Percentiles rank a stretch among this genome's conserved stretches.
These are phyloP conservation scores for Ustilago curta DNA, from an alignment of 1,284 basidiomycete genomes.

Conservation along the genomic window DNA sequence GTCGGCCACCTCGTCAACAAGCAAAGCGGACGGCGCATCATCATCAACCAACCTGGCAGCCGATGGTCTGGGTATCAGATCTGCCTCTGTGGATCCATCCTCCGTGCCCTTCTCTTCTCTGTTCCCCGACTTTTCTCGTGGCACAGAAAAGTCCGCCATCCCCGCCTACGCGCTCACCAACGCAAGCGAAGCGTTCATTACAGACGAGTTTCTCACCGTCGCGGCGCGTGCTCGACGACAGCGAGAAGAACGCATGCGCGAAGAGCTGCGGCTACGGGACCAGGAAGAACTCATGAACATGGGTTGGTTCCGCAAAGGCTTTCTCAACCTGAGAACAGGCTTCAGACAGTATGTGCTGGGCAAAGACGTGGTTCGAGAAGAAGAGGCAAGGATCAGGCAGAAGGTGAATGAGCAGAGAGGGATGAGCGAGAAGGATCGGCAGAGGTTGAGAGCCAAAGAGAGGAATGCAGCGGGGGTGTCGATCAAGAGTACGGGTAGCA, in stretches of 20 bases:
- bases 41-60: slow-evolving; percentile 22
- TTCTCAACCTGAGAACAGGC: slow-evolving; percentile 33
- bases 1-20: background rate
- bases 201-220: slow-evolving; percentile 48
- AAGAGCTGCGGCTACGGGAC: slow-evolving; percentile 28
- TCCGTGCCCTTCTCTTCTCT: slow-evolving; percentile 26
- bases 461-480: slow-evolving; percentile 29
- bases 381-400: slow-evolving; percentile 19
- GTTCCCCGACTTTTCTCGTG: slow-evolving; percentile 29
- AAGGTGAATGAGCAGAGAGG: slow-evolving; percentile 23
- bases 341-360: slow-evolving; percentile 46
- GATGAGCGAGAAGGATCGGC: slow-evolving; percentile 26
- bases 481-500: slow-evolving; percentile 30
- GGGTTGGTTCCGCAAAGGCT: slow-evolving; percentile 50
- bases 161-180: slow-evolving; percentile 19
- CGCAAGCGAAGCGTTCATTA: slow-evolving; percentile 28
- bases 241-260: slow-evolving; percentile 31
- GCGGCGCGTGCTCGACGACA: slow-evolving; percentile 39
- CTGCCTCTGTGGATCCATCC: slow-evolving; percentile 26
- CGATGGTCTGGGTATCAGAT: slow-evolving; percentile 25
- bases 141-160: slow-evolving; percentile 11
- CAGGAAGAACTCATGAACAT: slow-evolving; percentile 47
- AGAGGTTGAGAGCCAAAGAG: slow-evolving; percentile 24
- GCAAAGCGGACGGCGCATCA: background rate
- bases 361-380: slow-evolving; percentile 27